Evolutionary conservation across 2,329 filamentous ascomycete species (phyloP).

Genomic region (Samsoniella hepiali): DNA sequence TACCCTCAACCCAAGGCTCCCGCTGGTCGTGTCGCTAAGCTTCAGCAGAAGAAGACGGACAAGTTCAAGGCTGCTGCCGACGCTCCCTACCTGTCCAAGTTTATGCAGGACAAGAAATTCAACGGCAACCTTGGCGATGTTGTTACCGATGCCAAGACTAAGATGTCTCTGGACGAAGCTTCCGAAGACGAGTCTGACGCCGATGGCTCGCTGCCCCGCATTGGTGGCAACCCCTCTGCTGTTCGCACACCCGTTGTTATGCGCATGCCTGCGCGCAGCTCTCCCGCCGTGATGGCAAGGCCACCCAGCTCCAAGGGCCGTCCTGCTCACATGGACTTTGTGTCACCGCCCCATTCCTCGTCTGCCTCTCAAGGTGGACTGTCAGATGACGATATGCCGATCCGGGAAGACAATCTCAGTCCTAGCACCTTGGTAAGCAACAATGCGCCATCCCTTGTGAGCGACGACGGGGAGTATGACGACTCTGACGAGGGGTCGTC

Average conservation of each 20-base stretch:
- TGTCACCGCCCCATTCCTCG: conserved; percentile 32
- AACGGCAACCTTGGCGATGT: conserved; percentile 55
- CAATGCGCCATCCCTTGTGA: conserved; percentile 75
- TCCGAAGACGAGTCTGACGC: conserved; percentile 57
- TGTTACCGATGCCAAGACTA: conserved; percentile 58
- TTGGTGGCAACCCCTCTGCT: conserved; percentile 21
- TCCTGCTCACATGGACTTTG: conserved; percentile 38
- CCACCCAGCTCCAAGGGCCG: conserved; percentile 58
- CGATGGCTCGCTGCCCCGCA: conserved; percentile 19
- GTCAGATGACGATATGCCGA: conserved; percentile 49
- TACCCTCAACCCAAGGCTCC: conserved; percentile 50
- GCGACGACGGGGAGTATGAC: conserved; percentile 76
- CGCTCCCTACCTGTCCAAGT: conserved; percentile 64
- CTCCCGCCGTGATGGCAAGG: conserved; percentile 42
- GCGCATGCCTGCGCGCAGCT: conserved; percentile 58
- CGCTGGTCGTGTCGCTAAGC: conserved; percentile 40
- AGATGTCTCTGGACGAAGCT: conserved; percentile 48
- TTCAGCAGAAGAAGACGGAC: conserved; percentile 26
- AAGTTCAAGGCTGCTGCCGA: conserved; percentile 48
- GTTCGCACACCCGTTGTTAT: conserved; percentile 43
- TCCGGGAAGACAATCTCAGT: conserved; percentile 60
- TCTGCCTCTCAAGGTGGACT: conserved; percentile 24
- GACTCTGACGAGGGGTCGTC: conserved; percentile 65
- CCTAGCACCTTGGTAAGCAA: conserved; percentile 69
- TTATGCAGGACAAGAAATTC: conserved; percentile 61